Percentiles rank a stretch among this genome's conserved stretches.
Evolutionary conservation across 352 stramenopile species (phyloP).

Genomic region (Pythium phragmiticola): DNA sequence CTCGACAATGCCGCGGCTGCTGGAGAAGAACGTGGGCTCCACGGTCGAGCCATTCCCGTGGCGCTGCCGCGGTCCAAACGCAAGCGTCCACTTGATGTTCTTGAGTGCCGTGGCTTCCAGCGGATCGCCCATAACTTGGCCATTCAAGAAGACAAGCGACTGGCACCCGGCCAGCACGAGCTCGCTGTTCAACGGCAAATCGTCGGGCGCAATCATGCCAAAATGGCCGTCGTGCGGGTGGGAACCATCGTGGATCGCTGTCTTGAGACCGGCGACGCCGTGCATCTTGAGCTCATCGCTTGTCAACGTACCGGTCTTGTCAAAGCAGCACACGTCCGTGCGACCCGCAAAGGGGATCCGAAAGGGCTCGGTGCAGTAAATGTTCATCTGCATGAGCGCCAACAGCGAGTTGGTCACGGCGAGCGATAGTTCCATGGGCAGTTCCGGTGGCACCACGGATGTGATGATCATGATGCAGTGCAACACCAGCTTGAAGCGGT

Average conservation of each 20-base stretch:
- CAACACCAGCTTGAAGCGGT: slow-evolving; percentile 90
- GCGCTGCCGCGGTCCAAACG: slow-evolving; percentile 21
- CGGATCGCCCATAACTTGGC: slow-evolving; percentile 90
- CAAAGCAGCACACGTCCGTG: slow-evolving; percentile 92
- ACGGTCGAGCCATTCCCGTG: slow-evolving; percentile 9
- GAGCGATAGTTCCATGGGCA: slow-evolving; percentile 94
- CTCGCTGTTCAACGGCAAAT: slow-evolving; percentile 38
- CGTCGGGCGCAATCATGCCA: slow-evolving; percentile 33
- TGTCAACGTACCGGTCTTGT: slow-evolving; percentile 96
- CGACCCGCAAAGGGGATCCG: slow-evolving; percentile 92
- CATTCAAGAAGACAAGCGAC: slow-evolving; percentile 88
- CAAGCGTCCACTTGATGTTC: slow-evolving; percentile 63
- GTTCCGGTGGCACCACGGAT: slow-evolving; percentile 93
- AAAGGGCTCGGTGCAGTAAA: slow-evolving; percentile 96
- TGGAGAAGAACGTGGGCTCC: slow-evolving; percentile 35
- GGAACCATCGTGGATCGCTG: neutral
- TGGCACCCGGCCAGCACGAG: slow-evolving; percentile 85
- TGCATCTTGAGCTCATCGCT: slow-evolving; percentile 86
- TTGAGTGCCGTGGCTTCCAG: slow-evolving; percentile 91
- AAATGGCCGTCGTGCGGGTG: slow-evolving; percentile 22
- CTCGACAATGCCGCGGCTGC: slow-evolving; percentile 30
- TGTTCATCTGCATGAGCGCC: slow-evolving; percentile 79
- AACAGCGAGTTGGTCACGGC: slow-evolving; percentile 93
- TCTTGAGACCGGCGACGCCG: slow-evolving; percentile 35
- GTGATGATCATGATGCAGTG: slow-evolving; percentile 97